A percentile compares a stretch with the other conserved stretches of the same genome.
Conservation (phyloP, 768 basidiomycete species). For the Termitomyces sp. region DNA sequence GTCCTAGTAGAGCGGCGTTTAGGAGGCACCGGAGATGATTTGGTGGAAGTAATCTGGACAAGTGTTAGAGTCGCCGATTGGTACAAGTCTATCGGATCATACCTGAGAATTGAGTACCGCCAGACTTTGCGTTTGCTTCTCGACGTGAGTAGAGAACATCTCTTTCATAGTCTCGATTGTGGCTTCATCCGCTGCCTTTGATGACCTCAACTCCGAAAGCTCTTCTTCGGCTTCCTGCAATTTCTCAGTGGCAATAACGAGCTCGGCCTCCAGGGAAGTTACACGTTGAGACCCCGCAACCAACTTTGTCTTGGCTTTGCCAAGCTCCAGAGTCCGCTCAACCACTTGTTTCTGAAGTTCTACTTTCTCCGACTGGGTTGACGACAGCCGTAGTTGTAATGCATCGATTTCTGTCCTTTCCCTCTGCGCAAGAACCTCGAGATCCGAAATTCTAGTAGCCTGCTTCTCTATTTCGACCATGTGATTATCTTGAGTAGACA, state of each 20-base stretch:
- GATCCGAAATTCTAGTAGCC: slow-evolving; percentile 6
- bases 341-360: slow-evolving; percentile 12
- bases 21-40: slow-evolving; percentile 21
- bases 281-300: slow-evolving; percentile 14
- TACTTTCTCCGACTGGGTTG: background rate
- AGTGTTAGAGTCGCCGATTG: background rate
- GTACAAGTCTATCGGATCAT: slow-evolving; percentile 3
- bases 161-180: slow-evolving; percentile 31
- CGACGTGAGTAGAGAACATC: slow-evolving; percentile 25
- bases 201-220: slow-evolving; percentile 22
- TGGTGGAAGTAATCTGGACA: slow-evolving; percentile 23
- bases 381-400: background rate
- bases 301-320: slow-evolving; percentile 11
- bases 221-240: slow-evolving; percentile 28
- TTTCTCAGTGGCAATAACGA: slow-evolving; percentile 14
- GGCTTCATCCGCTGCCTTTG: slow-evolving; percentile 30
- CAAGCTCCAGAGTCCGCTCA: slow-evolving; percentile 12
- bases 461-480: slow-evolving; percentile 10
- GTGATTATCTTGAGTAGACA: slow-evolving; percentile 6
- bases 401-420: background rate
- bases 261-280: slow-evolving; percentile 16
- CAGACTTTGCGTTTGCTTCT: slow-evolving; percentile 30
- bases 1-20: slow-evolving; percentile 15
- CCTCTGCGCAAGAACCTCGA: slow-evolving; percentile 4
- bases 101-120: slow-evolving; percentile 34